Evolutionary conservation across 345 rosid species (phyloP).

Genomic region (Dimocarpus longan): DNA sequence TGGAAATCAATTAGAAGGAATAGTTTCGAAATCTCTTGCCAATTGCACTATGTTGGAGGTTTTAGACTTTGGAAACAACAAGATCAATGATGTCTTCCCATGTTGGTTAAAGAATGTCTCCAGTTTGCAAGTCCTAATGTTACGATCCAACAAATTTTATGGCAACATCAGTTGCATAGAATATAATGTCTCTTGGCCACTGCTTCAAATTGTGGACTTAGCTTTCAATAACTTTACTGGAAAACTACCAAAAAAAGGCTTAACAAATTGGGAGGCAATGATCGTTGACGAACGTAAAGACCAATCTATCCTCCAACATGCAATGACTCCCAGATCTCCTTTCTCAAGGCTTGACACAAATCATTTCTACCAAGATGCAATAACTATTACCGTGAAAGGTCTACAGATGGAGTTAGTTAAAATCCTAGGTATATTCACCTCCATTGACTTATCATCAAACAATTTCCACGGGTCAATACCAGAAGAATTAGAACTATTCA

Average conservation of each 20-base stretch:
- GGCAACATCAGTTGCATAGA: conserved; percentile 22
- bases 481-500: conserved; percentile 15
- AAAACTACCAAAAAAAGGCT: background rate
- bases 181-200: conserved; percentile 8
- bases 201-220: conserved; percentile 12
- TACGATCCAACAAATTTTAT: conserved; percentile 32
- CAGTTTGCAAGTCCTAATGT: conserved; percentile 36
- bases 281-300: conserved; percentile 4
- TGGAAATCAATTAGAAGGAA: too few species aligned
- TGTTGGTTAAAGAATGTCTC: conserved; percentile 32
- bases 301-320: background rate
- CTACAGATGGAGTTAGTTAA: conserved; percentile 35
- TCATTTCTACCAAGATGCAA: conserved; percentile 42
- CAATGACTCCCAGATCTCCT: too few species aligned
- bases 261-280: conserved; percentile 42
- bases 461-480: conserved; percentile 33
- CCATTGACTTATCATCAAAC: conserved; percentile 37
- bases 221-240: conserved; percentile 41
- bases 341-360: too few species aligned
- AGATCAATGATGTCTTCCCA: conserved; percentile 38
- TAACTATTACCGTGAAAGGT: conserved; percentile 47
- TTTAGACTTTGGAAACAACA: conserved; percentile 9
- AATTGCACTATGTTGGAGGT: conserved; percentile 6
- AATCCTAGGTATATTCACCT: conserved; percentile 44
- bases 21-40: conserved; percentile 14